phyloP scores from a whole-genome alignment of 495 filamentous ascomycete species.

The Penicilliopsis zonata region DNA sequence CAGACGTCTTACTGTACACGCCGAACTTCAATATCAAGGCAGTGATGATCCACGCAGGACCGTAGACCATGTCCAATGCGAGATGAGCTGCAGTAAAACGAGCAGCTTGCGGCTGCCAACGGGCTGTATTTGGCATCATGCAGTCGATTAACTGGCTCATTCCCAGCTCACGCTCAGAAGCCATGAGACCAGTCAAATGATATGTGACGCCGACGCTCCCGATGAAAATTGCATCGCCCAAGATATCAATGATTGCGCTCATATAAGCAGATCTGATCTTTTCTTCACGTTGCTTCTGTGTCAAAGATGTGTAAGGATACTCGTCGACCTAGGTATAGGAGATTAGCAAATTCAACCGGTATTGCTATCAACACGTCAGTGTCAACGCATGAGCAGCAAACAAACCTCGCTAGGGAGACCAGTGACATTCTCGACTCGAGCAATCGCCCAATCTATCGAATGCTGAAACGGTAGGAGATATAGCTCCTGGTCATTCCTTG shows the following conservation, averaged over 20 bases:
- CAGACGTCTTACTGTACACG: slow-evolving; percentile 50
- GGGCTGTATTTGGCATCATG: slow-evolving; percentile 57
- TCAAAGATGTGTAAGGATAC: slow-evolving; percentile 62
- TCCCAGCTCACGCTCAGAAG: slow-evolving; percentile 64
- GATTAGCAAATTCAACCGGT: slow-evolving; percentile 1
- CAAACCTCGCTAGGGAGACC: slow-evolving; percentile 29
- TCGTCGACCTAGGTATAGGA: slow-evolving; percentile 32
- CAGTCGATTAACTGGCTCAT: slow-evolving; percentile 72
- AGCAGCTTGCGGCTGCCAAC: slow-evolving; percentile 57
- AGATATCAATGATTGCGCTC: slow-evolving; percentile 50
- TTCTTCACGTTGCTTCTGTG: slow-evolving; percentile 47
- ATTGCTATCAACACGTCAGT: too few species aligned
- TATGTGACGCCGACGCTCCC: slow-evolving; percentile 60
- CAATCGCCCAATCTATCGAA: slow-evolving; percentile 63
- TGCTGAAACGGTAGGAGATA: slow-evolving; percentile 70
- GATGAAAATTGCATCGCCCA: slow-evolving; percentile 57
- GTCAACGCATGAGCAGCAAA: neutral
- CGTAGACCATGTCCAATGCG: slow-evolving; percentile 55
- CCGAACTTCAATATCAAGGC: slow-evolving; percentile 46
- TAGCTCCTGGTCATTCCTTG: slow-evolving; percentile 56
- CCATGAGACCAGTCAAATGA: slow-evolving; percentile 65
- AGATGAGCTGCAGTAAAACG: slow-evolving; percentile 56
- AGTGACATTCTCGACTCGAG: slow-evolving; percentile 29
- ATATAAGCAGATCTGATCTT: slow-evolving; percentile 55
- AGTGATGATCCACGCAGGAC: slow-evolving; percentile 58